Conservation (phyloP, 352 stramenopile species). For the Peronospora farinosa region DNA sequence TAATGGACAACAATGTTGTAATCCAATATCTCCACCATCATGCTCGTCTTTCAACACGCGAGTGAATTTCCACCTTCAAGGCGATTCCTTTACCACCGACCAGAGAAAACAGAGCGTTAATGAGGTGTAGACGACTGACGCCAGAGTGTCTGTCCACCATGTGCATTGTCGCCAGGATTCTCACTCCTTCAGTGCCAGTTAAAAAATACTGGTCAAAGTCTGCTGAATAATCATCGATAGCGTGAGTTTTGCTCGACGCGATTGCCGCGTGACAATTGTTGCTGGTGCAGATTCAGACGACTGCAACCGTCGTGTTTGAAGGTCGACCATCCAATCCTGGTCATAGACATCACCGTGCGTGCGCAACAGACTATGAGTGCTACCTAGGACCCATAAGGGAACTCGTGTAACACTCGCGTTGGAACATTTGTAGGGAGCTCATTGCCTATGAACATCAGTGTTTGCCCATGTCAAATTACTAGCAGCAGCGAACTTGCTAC, state of each 20-base stretch:
- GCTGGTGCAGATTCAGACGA: neutral
- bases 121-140: too few species aligned
- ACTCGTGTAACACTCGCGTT: neutral
- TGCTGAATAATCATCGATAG: conserved; percentile 3
- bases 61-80: too few species aligned
- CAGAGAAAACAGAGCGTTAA: too few species aligned
- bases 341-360: neutral
- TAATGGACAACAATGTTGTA: too few species aligned
- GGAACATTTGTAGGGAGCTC: too few species aligned
- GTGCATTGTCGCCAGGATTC: conserved; percentile 14
- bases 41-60: too few species aligned
- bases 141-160: conserved; percentile 12
- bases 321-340: neutral
- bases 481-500: too few species aligned
- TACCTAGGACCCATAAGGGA: neutral
- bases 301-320: neutral
- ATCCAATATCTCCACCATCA: too few species aligned
- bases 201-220: conserved; percentile 11
- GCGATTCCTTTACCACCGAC: too few species aligned
- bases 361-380: neutral
- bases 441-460: too few species aligned
- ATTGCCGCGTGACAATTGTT: conserved; percentile 4
- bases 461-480: too few species aligned
- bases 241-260: neutral
- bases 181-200: neutral